These are phyloP conservation scores for Saccharomyces paradoxus DNA, from an alignment of 805 yeast genomes.

Conservation along the genomic window DNA sequence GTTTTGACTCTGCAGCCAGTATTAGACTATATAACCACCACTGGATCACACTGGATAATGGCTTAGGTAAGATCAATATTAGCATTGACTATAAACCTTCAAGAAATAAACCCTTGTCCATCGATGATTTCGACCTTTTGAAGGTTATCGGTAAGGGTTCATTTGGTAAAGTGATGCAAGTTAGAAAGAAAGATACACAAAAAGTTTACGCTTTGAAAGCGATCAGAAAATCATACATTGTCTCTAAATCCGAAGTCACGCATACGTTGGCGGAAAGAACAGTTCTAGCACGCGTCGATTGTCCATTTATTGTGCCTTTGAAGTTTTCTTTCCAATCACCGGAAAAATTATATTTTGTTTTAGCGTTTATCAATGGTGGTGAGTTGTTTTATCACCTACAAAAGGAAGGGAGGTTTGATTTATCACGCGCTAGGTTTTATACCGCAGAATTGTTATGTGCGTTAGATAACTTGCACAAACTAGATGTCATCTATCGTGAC, in stretches of 20 bases:
- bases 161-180: slow-evolving; percentile 98
- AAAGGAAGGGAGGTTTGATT: slow-evolving; percentile 77
- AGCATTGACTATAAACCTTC: slow-evolving; percentile 64
- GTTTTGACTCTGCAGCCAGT: slow-evolving; percentile 39
- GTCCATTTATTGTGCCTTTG: slow-evolving; percentile 93
- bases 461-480: slow-evolving; percentile 79
- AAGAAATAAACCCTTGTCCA: slow-evolving; percentile 59
- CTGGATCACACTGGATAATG: slow-evolving; percentile 36
- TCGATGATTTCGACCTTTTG: slow-evolving; percentile 85
- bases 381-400: slow-evolving; percentile 92
- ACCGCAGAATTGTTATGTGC: slow-evolving; percentile 92
- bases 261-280: slow-evolving; percentile 96
- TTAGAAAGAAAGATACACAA: slow-evolving; percentile 87
- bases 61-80: slow-evolving; percentile 47
- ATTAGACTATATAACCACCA: slow-evolving; percentile 63
- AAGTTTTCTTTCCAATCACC: slow-evolving; percentile 95
- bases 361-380: slow-evolving; percentile 94
- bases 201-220: slow-evolving; percentile 93
- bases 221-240: slow-evolving; percentile 87
- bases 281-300: slow-evolving; percentile 83
- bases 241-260: slow-evolving; percentile 87
- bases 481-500: slow-evolving; percentile 91
- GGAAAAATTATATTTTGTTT: slow-evolving; percentile 84
- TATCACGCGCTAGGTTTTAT: slow-evolving; percentile 85
- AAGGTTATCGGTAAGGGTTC: slow-evolving; percentile 98